Evolutionary conservation across 2,329 filamentous ascomycete genomes (phyloP).

Genomic region (Alternaria triticimaculans): DNA sequence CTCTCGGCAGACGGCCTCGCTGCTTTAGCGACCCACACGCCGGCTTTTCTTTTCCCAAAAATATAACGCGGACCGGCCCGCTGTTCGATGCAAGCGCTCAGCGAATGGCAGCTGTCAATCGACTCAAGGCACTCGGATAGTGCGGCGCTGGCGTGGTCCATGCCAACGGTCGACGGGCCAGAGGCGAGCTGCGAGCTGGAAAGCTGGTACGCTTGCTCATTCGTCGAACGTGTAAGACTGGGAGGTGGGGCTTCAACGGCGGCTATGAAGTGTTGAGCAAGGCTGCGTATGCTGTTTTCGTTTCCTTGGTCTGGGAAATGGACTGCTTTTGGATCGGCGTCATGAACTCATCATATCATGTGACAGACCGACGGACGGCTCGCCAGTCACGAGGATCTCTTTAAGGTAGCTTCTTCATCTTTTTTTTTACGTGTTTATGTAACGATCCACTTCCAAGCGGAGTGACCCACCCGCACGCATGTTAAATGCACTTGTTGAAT

Average conservation of each 20-base stretch:
- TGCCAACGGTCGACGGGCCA: conserved; percentile 13
- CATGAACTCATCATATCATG: neutral
- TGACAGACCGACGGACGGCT: neutral
- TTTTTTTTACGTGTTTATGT: conserved; percentile 24
- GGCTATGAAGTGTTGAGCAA: neutral
- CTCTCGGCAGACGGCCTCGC: conserved; percentile 28
- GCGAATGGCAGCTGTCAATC: conserved; percentile 35
- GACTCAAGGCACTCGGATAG: conserved; percentile 8
- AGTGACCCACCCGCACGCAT: conserved; percentile 3
- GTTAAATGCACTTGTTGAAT: conserved; percentile 9
- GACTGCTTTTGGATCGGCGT: conserved; percentile 15
- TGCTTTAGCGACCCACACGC: conserved; percentile 37
- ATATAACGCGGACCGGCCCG: conserved; percentile 45
- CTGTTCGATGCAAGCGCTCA: conserved; percentile 33
- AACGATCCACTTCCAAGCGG: conserved; percentile 19
- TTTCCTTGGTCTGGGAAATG: conserved; percentile 8
- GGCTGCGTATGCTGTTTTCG: conserved; percentile 6
- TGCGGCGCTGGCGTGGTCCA: conserved; percentile 18
- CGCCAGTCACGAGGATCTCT: neutral
- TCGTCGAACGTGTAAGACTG: conserved; percentile 18
- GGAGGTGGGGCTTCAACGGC: neutral
- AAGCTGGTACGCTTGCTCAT: conserved; percentile 18
- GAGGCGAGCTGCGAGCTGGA: conserved; percentile 12
- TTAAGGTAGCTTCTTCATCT: conserved; percentile 2
- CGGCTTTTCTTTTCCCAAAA: conserved; percentile 36